Evolutionary conservation across 1,284 basidiomycete genomes (phyloP), one percentile per base, ranked within the genome.

Genomic region (Sanghuangporus baumii): DNA sequence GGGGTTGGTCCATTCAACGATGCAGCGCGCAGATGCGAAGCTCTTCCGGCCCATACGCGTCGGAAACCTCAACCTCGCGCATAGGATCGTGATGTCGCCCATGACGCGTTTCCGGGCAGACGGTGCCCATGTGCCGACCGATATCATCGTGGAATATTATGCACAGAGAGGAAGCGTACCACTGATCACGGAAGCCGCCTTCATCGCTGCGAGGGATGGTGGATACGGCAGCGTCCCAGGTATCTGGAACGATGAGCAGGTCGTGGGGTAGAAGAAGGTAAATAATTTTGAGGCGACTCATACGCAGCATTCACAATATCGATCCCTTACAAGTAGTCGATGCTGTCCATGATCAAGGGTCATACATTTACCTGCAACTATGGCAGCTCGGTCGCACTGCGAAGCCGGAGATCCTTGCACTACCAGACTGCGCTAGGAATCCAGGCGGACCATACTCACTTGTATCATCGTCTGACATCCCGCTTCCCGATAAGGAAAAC

Each of bases 381-480:
- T 82, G 81, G 82, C 79, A 80, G 0, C 69, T 80, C 31, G 82
- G 81, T 5, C 72, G 80, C 12, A 71, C 74, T 1, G 77, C 77
- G 1, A 62, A 72, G 6, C 68, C 71, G 1, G 62, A 68, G 0
- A 65, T 76, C 4, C 73, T 79, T 6, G 62, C 64, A 8, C 64
- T 1, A 61, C 67, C 0, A 65, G 76, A 6, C 73, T 78, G 6
- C 63, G 62, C 9, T 63, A 68, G 16, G 66, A 71, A 58, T 26
- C 54, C 61, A 23, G 57, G 61, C n/a, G 60, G 54, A 23, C 66
- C 69, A 2, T 79, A 58, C 37, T 65, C 69, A 2, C 79, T 73
- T 63, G 71, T 73, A 9, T 70, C 76, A 12, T 74, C 79, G 0
- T 79, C 82, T 1, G 70, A 74, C 57, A 65, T 80, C 62, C 74